Conservation (phyloP, 257 asterid genomes). For the Solanum etuberosum region DNA sequence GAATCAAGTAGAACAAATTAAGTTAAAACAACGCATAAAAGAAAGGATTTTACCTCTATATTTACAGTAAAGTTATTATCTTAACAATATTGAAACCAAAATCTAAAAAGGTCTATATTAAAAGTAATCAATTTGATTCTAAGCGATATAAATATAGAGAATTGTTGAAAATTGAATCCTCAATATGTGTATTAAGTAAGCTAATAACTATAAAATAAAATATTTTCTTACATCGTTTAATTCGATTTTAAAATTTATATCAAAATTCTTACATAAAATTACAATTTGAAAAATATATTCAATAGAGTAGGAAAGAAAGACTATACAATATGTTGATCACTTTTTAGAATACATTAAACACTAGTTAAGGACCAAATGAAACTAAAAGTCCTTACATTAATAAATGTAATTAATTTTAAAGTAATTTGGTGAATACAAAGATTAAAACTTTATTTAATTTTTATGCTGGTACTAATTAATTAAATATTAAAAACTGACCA, state of each 20-base stretch:
- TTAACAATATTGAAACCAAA: neutral
- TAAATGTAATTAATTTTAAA: neutral
- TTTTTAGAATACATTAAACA: neutral
- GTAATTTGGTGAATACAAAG: neutral
- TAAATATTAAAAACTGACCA: neutral
- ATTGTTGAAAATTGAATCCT: too few relatives aligned
- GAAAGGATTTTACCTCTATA: neutral
- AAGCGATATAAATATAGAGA: neutral
- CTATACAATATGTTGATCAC: neutral
- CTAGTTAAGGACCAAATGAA: neutral
- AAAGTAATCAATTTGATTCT: neutral
- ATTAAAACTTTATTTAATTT: neutral
- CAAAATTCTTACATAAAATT: neutral
- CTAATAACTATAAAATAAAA: neutral
- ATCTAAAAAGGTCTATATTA: neutral
- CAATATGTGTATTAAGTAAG: fast-evolving
- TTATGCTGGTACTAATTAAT: neutral
- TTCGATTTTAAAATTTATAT: neutral
- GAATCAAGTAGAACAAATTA: neutral
- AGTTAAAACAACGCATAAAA: neutral
- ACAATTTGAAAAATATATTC: too few relatives aligned
- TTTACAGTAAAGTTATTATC: neutral
- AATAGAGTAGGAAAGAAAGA: too few relatives aligned
- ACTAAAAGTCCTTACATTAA: too few relatives aligned
- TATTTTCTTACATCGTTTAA: neutral